These are phyloP conservation scores for Artemisia annua DNA, from an alignment of 129 eudicot genomes.

Conservation along the genomic window DNA sequence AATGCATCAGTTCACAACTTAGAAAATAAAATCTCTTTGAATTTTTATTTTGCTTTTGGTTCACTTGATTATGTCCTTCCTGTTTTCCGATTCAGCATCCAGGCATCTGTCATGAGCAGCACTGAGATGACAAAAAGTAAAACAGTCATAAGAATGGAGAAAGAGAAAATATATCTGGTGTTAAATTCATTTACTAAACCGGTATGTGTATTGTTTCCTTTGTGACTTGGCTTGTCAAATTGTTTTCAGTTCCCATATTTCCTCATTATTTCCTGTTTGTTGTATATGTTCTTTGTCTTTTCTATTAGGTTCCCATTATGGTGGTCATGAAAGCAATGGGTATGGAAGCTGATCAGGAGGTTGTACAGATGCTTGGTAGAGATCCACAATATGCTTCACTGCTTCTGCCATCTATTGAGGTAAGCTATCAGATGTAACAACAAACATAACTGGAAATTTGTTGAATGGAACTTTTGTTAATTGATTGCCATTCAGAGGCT, in stretches of 20 bases:
- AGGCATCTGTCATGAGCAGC: slow-evolving; percentile 93
- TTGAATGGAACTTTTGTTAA: too few relatives aligned
- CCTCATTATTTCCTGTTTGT: neutral
- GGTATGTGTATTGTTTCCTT: neutral
- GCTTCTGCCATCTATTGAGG: slow-evolving; percentile 96
- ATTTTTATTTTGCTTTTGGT: neutral
- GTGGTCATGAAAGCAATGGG: slow-evolving; percentile 98
- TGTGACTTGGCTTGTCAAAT: neutral
- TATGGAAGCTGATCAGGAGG: slow-evolving; percentile 96
- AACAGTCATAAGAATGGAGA: slow-evolving; percentile 78
- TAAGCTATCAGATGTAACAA: slow-evolving; percentile 23
- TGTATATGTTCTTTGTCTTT: neutral
- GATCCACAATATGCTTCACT: slow-evolving; percentile 88
- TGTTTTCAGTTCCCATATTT: slow-evolving; percentile 1
- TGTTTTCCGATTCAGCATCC: slow-evolving; percentile 51
- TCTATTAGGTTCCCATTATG: slow-evolving; percentile 85
- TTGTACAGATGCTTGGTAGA: slow-evolving; percentile 98
- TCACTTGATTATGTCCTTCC: neutral
- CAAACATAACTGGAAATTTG: neutral
- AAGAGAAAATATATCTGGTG: slow-evolving; percentile 73
- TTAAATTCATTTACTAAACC: slow-evolving; percentile 57
- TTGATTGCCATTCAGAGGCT: neutral
- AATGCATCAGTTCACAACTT: neutral
- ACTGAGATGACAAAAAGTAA: slow-evolving; percentile 74
- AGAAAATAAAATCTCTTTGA: neutral